Evolutionary conservation across 805 yeast species (phyloP).

Genomic region (Candida multigemmis): DNA sequence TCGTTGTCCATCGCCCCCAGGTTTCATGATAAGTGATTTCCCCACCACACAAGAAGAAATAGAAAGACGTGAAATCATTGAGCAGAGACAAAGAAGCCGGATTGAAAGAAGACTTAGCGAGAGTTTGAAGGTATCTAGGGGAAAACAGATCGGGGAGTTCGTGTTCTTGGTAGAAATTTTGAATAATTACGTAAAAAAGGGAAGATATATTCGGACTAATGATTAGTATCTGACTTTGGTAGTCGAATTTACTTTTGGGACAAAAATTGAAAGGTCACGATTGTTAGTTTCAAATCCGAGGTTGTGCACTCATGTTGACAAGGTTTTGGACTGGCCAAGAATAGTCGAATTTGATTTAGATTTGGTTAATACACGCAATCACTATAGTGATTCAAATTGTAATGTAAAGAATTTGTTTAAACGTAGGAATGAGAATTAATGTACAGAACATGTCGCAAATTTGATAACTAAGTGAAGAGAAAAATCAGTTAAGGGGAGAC

Average conservation of each 20-base stretch:
- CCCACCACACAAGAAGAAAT: conserved; percentile 23
- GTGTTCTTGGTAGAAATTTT: conserved; percentile 20
- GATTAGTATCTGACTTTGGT: too few species aligned
- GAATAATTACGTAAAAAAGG: conserved; percentile 15
- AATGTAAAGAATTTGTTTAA: too few species aligned
- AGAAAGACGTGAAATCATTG: conserved; percentile 10
- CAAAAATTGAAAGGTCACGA: too few species aligned
- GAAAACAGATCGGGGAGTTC: conserved; percentile 18
- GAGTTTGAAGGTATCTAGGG: conserved; percentile 10
- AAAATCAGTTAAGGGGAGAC: too few species aligned
- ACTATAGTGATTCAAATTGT: too few species aligned
- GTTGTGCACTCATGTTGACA: conserved; percentile 1
- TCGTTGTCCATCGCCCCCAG: conserved; percentile 30
- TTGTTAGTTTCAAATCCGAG: too few species aligned
- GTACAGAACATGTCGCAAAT: conserved; percentile 2
- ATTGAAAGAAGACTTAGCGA: conserved; percentile 17
- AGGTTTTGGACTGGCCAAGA: conserved; percentile 1
- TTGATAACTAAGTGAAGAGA: too few species aligned
- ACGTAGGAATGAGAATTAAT: background rate
- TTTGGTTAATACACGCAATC: too few species aligned
- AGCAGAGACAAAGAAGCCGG: conserved; percentile 15
- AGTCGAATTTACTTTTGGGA: too few species aligned
- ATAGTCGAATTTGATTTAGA: too few species aligned
- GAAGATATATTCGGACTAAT: conserved; percentile 4
- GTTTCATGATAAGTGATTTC: conserved; percentile 29